A percentile compares a stretch with the other conserved stretches of the same genome.
Evolutionary conservation across 116 monocot species (phyloP).

Genomic region (Posidonia oceanica): DNA sequence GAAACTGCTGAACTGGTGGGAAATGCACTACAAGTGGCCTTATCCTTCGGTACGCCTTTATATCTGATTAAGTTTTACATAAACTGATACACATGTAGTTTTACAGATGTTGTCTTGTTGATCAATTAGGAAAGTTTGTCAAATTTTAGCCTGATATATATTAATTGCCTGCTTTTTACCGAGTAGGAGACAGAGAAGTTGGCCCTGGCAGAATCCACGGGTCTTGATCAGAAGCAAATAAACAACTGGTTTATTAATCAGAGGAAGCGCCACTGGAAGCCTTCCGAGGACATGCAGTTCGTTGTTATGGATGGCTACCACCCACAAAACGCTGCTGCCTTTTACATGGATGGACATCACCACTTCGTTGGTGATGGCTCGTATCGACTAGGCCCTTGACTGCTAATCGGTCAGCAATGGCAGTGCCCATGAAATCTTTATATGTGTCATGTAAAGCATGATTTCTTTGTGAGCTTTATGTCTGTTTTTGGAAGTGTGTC

Average conservation of each 20-base stretch:
- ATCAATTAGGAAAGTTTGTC: too few species aligned
- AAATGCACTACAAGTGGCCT: slow-evolving; percentile 66
- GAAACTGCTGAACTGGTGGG: slow-evolving; percentile 70
- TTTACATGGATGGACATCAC: slow-evolving; percentile 49
- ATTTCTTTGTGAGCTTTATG: not conserved
- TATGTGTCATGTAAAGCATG: not conserved
- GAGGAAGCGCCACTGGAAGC: slow-evolving; percentile 71
- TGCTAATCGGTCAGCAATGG: not conserved
- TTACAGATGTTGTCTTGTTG: too few species aligned
- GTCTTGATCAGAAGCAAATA: slow-evolving; percentile 62
- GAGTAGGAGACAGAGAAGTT: slow-evolving; percentile 51
- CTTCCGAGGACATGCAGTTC: slow-evolving; percentile 63
- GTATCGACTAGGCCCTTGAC: slow-evolving; percentile 34
- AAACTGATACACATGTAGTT: not conserved
- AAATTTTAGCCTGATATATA: not conserved
- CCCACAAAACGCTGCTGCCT: slow-evolving; percentile 26
- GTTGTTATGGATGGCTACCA: slow-evolving; percentile 47
- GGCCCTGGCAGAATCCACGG: slow-evolving; percentile 52
- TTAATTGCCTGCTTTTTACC: not conserved
- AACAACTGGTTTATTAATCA: slow-evolving; percentile 80
- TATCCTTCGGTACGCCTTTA: slow-evolving; percentile 41
- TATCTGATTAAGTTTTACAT: too few species aligned
- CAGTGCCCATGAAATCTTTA: not conserved
- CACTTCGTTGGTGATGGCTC: slow-evolving; percentile 36
- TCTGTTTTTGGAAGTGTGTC: too few species aligned